Base-by-base conservation (phyloP, 192 early-diverging fungal species). In the Linnemannia exigua region DNA sequence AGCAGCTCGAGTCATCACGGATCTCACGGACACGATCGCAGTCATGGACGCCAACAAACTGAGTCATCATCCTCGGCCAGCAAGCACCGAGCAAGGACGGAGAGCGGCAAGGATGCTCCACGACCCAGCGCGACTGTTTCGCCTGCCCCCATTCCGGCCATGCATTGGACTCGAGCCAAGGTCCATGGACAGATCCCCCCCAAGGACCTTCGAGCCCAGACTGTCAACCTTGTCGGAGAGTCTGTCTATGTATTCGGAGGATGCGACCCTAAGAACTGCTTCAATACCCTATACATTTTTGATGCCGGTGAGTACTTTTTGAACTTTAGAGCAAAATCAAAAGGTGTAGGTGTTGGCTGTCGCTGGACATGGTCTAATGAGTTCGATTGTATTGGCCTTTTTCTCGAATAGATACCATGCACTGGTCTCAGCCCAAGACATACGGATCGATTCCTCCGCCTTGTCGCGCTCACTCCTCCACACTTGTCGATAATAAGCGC, bases 191-290 rank as follows among this genome's bases (percentile, higher is more conserved):
- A 87, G 77, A 76, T 78, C 20, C 94, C 96, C n/a, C 89, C 79
- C 52, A 82, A 92, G 67, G 88, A 92, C 12, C 81, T 97, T 48
- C 92, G 96, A 75, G 95, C 95, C 14, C 96, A 97, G 76, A 94
- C 95, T 0, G 92, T 94, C 47, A 97, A 92, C 50, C 81, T 94
- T 0, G 91, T 97, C 19, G 94, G 94, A 14, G 94, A 94, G 38
- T 88, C 91, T 19, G 87, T 97, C 38, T 97, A 93, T 80, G 93
- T 97, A 41, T 97, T 97, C 91, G 97, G 96, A 46, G 97, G 97
- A 2, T 96, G 95, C 85, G 95, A 97, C 90, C 90, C 92, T 48
- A 87, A 83, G 19, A 89, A 85, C 37, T 97, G 95, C 80, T 97
- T 90, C 79, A 93, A 89, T 70, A 94, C 92, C 31, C 90, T 97